Evolutionary conservation across 2,329 filamentous ascomycete species (phyloP), one percentile per base, ranked within the genome.

Genomic region (Aspergillus vadensis): DNA sequence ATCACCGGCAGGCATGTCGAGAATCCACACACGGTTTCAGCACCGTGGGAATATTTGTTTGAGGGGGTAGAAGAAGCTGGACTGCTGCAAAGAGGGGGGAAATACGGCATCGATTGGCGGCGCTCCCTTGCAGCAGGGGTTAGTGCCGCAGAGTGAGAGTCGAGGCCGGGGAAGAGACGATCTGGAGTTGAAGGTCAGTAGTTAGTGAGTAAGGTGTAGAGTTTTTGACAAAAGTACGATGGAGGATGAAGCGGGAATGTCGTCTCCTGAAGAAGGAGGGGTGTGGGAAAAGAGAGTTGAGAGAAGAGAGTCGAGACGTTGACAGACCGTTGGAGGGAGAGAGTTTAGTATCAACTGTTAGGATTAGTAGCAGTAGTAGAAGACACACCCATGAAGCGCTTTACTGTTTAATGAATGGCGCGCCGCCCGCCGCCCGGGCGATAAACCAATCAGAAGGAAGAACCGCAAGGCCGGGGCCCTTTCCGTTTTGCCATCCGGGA

Each of bases 401-500:
- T 12, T 21, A 44, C 21, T 21, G 41, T 21, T 21, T 44, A 17
- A 30, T 27, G 23, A 30, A 30, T n/a, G 21, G 21, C 14, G 8
- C 27, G 32, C 30, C n/a, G 43, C 27, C 49, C 48, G 49, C 56
- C 56, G 48, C 56, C 48, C 23, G 19, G 36, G 15, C 9, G 12
- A 12, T 5, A 10, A 25, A 21, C 56, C 56, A 58, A 53, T 58
- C 48, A 58, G 38, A 5, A n/a, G 23, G 1, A 10, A 1, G 6
- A 27, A 41, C 1, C 6, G 7, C 15, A 44, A 39, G 14, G 43
- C 25, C 41, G 15, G 27, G 51, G 51, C 32, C 38, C n/a, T 32
- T 50, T 50, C 48, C 21, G 23, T 52, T 50, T 57, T 55, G 52
- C 52, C 52, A 30, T 43, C 52, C 36, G 27, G 27, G 27, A 30